Evolutionary conservation across 495 filamentous ascomycete genomes (phyloP).

Genomic region (Penicillium cataractarum): DNA sequence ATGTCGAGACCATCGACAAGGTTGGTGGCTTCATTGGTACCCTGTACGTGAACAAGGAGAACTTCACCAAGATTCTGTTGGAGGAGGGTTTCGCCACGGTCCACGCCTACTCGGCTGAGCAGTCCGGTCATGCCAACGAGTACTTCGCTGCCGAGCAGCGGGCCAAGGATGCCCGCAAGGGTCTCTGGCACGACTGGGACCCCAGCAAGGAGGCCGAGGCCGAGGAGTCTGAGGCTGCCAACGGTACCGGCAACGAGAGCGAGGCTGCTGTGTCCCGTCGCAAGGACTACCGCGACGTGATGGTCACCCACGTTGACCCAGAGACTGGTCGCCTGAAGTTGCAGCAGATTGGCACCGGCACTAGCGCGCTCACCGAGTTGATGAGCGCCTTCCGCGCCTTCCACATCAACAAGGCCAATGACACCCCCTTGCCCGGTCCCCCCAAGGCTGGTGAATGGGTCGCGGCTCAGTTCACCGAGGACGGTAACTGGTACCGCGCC

Average conservation of each 20-base stretch:
- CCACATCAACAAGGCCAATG: conserved; percentile 77
- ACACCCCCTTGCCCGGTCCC: conserved; percentile 66
- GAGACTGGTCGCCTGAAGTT: conserved; percentile 76
- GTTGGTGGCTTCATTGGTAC: conserved; percentile 96
- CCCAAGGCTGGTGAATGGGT: conserved; percentile 93
- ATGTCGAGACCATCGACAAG: conserved; percentile 94
- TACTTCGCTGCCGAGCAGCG: conserved; percentile 83
- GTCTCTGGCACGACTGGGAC: conserved; percentile 92
- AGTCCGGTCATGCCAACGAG: conserved; percentile 85
- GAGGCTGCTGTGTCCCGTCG: conserved; percentile 55
- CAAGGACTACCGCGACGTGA: conserved; percentile 89
- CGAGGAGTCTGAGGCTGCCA: conserved; percentile 44
- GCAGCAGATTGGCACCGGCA: conserved; percentile 83
- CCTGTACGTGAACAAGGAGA: conserved; percentile 92
- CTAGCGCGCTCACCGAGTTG: conserved; percentile 76
- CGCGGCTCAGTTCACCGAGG: conserved; percentile 82
- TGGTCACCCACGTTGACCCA: conserved; percentile 85
- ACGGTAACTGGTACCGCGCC: conserved; percentile 93
- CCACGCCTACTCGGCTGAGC: conserved; percentile 93
- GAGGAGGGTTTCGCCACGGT: conserved; percentile 93
- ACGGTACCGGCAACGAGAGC: conserved; percentile 53
- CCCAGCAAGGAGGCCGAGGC: conserved; percentile 74
- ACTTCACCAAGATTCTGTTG: conserved; percentile 89
- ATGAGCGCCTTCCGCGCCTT: conserved; percentile 89
- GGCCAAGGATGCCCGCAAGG: conserved; percentile 85